Evolutionary conservation across 805 yeast species (phyloP).

Genomic region (Cyberlindnera mycetangii): DNA sequence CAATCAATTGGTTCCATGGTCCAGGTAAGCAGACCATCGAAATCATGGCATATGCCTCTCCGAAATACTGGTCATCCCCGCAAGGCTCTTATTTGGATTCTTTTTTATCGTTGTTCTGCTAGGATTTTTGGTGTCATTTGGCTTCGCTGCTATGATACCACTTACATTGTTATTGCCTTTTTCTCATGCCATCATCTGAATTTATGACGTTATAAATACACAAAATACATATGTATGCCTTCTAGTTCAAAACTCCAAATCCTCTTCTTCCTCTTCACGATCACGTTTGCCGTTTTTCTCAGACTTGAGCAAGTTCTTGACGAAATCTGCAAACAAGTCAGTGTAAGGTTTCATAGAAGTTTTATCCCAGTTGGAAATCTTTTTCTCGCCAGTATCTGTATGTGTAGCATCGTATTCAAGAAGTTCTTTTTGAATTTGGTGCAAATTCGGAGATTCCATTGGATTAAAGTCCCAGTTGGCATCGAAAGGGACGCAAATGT

Average conservation of each 20-base stretch:
- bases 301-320: constrained; percentile 51
- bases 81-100: constrained; percentile 3
- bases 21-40: constrained; percentile 36
- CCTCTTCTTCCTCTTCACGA: constrained; percentile 31
- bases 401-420: constrained; percentile 43
- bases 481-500: constrained; percentile 84
- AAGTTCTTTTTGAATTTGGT: constrained; percentile 60
- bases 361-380: constrained; percentile 48
- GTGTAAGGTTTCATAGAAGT: constrained; percentile 72
- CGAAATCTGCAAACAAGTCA: constrained; percentile 62
- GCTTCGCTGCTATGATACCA: neutral
- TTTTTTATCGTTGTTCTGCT: constrained; percentile 17
- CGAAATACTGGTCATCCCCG: constrained; percentile 1
- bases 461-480: constrained; percentile 64
- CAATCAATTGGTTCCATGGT: constrained; percentile 71
- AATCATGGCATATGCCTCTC: constrained; percentile 18
- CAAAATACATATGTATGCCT: no score
- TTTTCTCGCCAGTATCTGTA: constrained; percentile 15
- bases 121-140: neutral
- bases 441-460: constrained; percentile 70
- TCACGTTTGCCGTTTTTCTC: constrained; percentile 45
- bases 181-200: neutral
- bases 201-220: neutral
- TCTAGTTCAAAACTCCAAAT: constrained; percentile 10
- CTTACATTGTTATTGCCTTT: constrained; percentile 1